Evolutionary conservation across 2,329 filamentous ascomycete species (phyloP).

Genomic region (Amesomyces nigricolor): DNA sequence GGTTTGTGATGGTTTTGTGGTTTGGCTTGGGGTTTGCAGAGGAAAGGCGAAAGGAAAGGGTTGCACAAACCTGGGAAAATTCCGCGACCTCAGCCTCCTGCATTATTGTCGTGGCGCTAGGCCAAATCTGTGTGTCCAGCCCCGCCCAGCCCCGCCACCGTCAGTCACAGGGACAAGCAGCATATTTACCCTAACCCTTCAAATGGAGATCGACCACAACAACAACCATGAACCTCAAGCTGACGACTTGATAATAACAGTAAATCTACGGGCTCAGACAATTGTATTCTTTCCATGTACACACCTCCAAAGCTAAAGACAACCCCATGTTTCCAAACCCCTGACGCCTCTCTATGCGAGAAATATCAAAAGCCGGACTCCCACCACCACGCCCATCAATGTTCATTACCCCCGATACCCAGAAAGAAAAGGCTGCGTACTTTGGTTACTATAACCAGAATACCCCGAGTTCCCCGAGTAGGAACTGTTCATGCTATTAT

Average conservation of each 20-base stretch:
- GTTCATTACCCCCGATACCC: not conserved
- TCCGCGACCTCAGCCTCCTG: constrained; percentile 22
- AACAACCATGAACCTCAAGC: no score
- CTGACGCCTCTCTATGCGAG: no score
- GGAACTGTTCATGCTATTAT: constrained; percentile 17
- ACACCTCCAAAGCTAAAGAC: no score
- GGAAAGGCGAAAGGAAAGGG: constrained; percentile 8
- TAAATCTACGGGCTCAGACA: no score
- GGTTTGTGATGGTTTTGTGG: constrained; percentile 11
- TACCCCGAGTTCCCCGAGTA: constrained; percentile 3
- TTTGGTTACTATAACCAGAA: constrained; percentile 15
- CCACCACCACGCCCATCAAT: no score
- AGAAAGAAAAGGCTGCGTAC: constrained; percentile 16
- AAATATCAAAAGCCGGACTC: no score
- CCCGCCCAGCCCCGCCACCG: constrained; percentile 10
- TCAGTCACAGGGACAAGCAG: no score
- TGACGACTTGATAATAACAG: no score
- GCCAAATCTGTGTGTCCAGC: not conserved
- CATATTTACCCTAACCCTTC: no score
- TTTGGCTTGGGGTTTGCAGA: constrained; percentile 15
- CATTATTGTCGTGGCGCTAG: constrained; percentile 8
- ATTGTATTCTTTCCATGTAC: no score
- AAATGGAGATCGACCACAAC: no score
- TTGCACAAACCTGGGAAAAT: constrained; percentile 19
- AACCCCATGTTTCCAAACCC: no score